Evolutionary conservation across 306 rosid species (phyloP).

Genomic region (Phaseolus lunatus): DNA sequence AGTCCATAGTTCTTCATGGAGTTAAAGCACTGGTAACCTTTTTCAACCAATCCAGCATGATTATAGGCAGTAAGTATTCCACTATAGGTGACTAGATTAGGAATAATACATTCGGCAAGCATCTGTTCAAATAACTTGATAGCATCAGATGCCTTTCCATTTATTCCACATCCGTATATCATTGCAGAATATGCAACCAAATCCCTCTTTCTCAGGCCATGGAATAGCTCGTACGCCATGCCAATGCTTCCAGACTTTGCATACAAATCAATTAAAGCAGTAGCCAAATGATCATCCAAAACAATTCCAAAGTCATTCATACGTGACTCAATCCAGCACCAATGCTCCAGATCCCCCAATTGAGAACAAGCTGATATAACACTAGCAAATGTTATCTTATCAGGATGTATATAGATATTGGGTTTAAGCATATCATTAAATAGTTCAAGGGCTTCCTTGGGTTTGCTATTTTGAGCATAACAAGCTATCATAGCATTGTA

Average conservation of each 20-base stretch:
- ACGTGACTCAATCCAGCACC: slow-evolving; percentile 59
- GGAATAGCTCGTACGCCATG: slow-evolving; percentile 66
- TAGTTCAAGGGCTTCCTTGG: slow-evolving; percentile 70
- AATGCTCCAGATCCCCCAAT: slow-evolving; percentile 60
- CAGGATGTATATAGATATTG: slow-evolving; percentile 56
- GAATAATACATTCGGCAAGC: slow-evolving; percentile 55
- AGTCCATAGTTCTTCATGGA: slow-evolving; percentile 63
- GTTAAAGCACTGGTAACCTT: slow-evolving; percentile 70
- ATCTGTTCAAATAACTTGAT: slow-evolving; percentile 66
- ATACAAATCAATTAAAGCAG: slow-evolving; percentile 75
- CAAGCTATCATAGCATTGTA: slow-evolving; percentile 80
- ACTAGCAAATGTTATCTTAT: slow-evolving; percentile 73
- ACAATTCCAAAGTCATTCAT: slow-evolving; percentile 62
- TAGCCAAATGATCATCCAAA: slow-evolving; percentile 78
- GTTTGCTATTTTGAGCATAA: slow-evolving; percentile 74
- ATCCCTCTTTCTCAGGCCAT: slow-evolving; percentile 63
- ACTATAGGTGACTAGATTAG: slow-evolving; percentile 66
- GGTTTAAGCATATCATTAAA: slow-evolving; percentile 63
- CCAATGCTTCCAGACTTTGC: slow-evolving; percentile 77
- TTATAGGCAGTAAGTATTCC: slow-evolving; percentile 76
- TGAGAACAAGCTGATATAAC: slow-evolving; percentile 79
- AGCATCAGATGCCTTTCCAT: slow-evolving; percentile 67
- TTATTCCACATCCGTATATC: slow-evolving; percentile 83
- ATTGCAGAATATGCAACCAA: slow-evolving; percentile 83
- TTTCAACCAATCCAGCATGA: slow-evolving; percentile 76